Evolutionary conservation across 306 rosid species (phyloP).

Genomic region (Rubus idaeus): DNA sequence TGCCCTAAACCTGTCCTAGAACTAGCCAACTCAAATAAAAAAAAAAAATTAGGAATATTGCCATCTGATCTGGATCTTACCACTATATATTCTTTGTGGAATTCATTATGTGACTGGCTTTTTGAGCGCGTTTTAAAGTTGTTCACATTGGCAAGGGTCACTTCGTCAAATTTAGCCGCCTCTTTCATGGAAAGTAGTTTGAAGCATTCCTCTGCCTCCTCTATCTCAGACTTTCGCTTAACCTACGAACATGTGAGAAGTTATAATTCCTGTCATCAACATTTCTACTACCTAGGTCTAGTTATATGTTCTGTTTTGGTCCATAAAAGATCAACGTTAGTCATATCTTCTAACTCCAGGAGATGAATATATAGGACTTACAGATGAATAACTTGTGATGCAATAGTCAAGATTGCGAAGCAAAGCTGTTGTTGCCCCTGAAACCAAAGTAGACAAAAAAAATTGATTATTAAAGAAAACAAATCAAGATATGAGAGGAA

Average conservation of each 20-base stretch:
- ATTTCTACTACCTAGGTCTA: background rate
- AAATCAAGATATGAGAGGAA: conserved; percentile 18
- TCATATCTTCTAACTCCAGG: background rate
- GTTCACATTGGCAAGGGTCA: conserved; percentile 82
- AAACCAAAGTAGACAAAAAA: conserved; percentile 25
- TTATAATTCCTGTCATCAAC: conserved; percentile 15
- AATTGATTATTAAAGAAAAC: too few species aligned
- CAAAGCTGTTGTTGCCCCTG: conserved; percentile 84
- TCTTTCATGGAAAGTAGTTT: conserved; percentile 93
- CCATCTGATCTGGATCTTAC: conserved; percentile 35
- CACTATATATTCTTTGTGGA: conserved; percentile 91
- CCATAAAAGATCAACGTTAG: background rate
- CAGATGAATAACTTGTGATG: conserved; percentile 82
- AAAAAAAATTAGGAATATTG: conserved; percentile 11
- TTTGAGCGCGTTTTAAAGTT: conserved; percentile 70
- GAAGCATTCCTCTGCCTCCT: conserved; percentile 75
- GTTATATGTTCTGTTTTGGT: background rate
- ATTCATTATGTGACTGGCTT: conserved; percentile 66
- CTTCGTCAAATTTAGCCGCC: conserved; percentile 90
- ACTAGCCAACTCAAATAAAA: conserved; percentile 12
- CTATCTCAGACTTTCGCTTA: conserved; percentile 61
- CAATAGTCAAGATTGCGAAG: conserved; percentile 94
- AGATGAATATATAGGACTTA: conserved; percentile 47
- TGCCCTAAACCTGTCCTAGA: background rate
- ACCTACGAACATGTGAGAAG: conserved; percentile 45